Base-by-base conservation (phyloP, 345 rosid genomes). In the Salix viminalis region DNA sequence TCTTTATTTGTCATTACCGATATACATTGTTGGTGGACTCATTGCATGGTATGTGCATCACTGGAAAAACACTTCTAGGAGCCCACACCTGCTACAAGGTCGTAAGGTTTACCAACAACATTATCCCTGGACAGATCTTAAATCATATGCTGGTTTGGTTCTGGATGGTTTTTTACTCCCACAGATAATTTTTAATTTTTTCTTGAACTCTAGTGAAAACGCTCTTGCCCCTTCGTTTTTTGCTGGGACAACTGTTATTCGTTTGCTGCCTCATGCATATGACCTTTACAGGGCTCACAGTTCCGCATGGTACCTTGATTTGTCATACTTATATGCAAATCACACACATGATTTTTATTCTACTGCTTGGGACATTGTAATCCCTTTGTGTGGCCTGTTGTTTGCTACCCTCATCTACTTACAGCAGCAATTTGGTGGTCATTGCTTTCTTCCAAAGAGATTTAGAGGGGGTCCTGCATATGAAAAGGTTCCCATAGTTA, bases 101-200 rank as follows among this genome's bases (percentile, higher is more conserved):
- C 50, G 21, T 26, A 65, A 52, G 11, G 2, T 61, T 10, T 76
- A 86, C 79, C 87, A 83, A 75, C 91, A 82, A 77, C 81, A 77
- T 79, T 77, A 85, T 62, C 70, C 86, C 64, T 91, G 87, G 99
- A 84, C 79, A 79, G 90, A 82, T 78, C 80, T 91, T 61, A 90
- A 85, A 79, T 90, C 96, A 67, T 91, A 90, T 41, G 94, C 87
- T 16, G 99, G 99, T 26, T 87, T 93, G 81, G 79, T 95, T 78
- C 87, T 89, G 70, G 97, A 95, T 41, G 88, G 88, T 2, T 92
- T 89, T 84, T 85, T 93, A 82, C 87, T 93, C 48, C 99, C 99
- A 37, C 97, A 91, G 83, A 85, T 95, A 74, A 73, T 92, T 60
- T 87, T 95, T 83, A 93, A 95, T 76, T n/a, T 85, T 5, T 82